Evolutionary conservation across 2,329 filamentous ascomycete genomes (phyloP).

Genomic region (Alternaria postmessia): DNA sequence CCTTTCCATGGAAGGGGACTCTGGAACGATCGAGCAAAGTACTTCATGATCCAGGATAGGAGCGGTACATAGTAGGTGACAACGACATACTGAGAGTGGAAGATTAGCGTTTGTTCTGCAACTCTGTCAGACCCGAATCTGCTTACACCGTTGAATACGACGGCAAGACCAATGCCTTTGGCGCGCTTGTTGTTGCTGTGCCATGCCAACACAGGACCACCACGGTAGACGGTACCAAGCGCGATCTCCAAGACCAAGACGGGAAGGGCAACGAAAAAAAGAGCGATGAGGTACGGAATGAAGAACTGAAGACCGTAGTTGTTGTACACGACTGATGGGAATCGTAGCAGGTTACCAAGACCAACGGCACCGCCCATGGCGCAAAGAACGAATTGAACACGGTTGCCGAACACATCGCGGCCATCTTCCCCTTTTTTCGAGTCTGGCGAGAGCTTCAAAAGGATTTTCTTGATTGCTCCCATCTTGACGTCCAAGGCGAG

Average conservation of each 20-base stretch:
- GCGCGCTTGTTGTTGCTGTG: conserved; percentile 27
- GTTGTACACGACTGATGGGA: conserved; percentile 27
- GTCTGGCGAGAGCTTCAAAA: no score
- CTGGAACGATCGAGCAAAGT: conserved; percentile 9
- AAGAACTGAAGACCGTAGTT: conserved; percentile 30
- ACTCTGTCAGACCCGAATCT: background rate
- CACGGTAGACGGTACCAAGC: conserved; percentile 28
- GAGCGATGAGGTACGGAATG: conserved; percentile 22
- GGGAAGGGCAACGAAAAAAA: conserved; percentile 26
- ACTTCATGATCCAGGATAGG: conserved; percentile 21
- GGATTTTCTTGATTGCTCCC: no score
- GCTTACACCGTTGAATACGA: conserved; percentile 19
- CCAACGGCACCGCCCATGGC: conserved; percentile 25
- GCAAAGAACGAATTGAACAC: conserved; percentile 24
- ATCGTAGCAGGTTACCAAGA: conserved; percentile 27
- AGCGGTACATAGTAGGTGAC: conserved; percentile 25
- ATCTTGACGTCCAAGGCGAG: no score
- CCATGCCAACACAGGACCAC: conserved; percentile 28
- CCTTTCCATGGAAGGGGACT: conserved; percentile 11
- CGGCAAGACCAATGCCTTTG: conserved; percentile 21
- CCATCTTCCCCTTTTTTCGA: no score
- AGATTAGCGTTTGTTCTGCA: no score
- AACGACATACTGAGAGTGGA: conserved; percentile 9
- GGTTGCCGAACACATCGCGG: background rate
- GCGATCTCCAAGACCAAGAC: conserved; percentile 26